A percentile compares a stretch with the other conserved stretches of the same genome.
phyloP scores from a whole-genome alignment of 179 eudicot genomes.

The Vitellaria paradoxa region DNA sequence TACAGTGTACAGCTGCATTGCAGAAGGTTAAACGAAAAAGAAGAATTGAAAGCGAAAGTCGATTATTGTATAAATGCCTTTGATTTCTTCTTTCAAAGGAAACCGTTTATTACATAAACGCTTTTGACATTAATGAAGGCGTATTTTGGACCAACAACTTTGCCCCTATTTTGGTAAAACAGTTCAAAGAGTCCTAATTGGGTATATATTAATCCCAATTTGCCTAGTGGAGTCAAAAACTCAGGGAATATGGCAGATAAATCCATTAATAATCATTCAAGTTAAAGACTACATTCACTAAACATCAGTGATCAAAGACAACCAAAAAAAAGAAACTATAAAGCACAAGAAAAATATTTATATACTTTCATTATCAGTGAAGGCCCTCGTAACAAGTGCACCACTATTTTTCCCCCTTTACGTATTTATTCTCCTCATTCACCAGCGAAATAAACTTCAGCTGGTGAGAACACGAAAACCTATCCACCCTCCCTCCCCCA shows the following conservation, averaged over 20 bases:
- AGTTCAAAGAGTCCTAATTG: no score
- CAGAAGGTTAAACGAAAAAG: no score
- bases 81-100: no score
- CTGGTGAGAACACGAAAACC: background rate
- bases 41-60: no score
- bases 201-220: no score
- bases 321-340: background rate
- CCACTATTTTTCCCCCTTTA: background rate
- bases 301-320: background rate
- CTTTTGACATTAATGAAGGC: no score
- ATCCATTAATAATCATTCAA: background rate
- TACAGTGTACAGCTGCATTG: no score
- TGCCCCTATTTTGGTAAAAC: no score
- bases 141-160: no score
- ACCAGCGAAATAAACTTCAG: conserved; percentile 1
- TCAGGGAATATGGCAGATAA: background rate
- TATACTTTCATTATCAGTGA: background rate
- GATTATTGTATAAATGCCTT: no score
- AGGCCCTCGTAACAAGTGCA: background rate
- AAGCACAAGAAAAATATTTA: background rate
- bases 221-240: no score
- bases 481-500: background rate
- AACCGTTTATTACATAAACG: no score
- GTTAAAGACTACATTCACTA: background rate
- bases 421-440: background rate